Percentiles rank a stretch among this genome's conserved stretches.
Evolutionary conservation across 495 filamentous ascomycete species (phyloP).

Genomic region (Chaetomidium leptoderma): DNA sequence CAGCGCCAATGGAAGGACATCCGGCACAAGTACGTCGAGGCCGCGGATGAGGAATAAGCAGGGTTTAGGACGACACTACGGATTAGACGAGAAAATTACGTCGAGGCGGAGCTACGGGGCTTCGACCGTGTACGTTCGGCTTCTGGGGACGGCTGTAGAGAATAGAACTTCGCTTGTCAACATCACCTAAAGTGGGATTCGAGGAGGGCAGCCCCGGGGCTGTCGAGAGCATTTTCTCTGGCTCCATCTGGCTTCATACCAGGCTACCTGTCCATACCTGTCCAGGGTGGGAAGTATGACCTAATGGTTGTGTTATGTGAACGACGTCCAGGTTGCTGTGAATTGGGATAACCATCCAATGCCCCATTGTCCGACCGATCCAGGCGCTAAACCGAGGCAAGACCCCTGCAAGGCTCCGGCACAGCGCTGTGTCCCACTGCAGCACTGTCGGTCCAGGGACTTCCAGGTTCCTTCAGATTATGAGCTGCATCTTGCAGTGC

Average conservation of each 20-base stretch:
- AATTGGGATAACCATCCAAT: not conserved
- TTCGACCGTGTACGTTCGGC: slow-evolving; percentile 26
- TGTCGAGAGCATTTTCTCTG: not conserved
- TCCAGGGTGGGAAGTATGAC: slow-evolving; percentile 4
- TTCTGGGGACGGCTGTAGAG: slow-evolving; percentile 23
- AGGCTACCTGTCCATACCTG: not conserved
- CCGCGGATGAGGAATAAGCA: slow-evolving; percentile 35
- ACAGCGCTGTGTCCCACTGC: slow-evolving; percentile 1
- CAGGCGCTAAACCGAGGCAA: not conserved
- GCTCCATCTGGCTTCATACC: not conserved
- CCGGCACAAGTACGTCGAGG: slow-evolving; percentile 74
- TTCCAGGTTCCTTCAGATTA: no score
- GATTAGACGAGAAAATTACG: not conserved
- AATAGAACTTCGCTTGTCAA: slow-evolving; percentile 22
- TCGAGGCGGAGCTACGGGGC: not conserved
- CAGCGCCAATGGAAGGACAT: slow-evolving; percentile 99
- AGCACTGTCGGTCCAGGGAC: not conserved
- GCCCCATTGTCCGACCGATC: not conserved
- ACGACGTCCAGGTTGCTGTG: not conserved
- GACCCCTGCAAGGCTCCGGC: not conserved
- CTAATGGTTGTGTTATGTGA: slow-evolving; percentile 11
- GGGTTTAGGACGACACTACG: not conserved
- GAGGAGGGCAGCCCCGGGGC: not conserved
- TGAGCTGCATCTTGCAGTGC: no score
- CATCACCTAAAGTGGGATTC: not conserved